Conservation (phyloP, 2,329 filamentous ascomycete species). For the Capronia epimyces region DNA sequence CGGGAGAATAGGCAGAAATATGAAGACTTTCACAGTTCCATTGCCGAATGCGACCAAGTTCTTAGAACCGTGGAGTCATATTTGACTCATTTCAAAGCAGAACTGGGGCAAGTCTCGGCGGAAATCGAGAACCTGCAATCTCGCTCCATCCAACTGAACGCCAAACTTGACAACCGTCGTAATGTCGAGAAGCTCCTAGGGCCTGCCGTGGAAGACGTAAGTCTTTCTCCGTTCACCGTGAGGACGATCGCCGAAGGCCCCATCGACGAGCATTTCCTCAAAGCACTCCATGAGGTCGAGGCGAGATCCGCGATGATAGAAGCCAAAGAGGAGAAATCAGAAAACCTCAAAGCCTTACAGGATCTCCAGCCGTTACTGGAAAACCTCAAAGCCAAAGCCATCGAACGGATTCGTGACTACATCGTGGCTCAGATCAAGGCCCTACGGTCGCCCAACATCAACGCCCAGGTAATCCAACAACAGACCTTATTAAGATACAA, state of each 20-base stretch:
- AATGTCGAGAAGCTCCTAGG: constrained; percentile 82
- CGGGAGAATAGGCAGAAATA: constrained; percentile 78
- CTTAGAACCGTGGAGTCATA: constrained; percentile 89
- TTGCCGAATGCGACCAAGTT: constrained; percentile 81
- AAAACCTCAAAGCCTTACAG: constrained; percentile 66
- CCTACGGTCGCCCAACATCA: constrained; percentile 88
- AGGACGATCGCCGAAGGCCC: constrained; percentile 79
- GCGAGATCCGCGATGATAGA: constrained; percentile 68
- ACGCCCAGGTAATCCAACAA: constrained; percentile 94
- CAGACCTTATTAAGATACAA: constrained; percentile 84
- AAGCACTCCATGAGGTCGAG: constrained; percentile 75
- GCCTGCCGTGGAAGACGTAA: constrained; percentile 86
- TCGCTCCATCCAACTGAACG: constrained; percentile 74
- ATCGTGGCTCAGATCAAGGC: constrained; percentile 92
- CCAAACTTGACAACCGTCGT: constrained; percentile 80
- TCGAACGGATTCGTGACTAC: constrained; percentile 90
- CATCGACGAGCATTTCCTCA: constrained; percentile 86
- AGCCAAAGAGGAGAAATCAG: constrained; percentile 56
- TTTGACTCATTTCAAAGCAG: constrained; percentile 84
- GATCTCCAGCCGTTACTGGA: constrained; percentile 81
- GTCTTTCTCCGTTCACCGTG: constrained; percentile 76
- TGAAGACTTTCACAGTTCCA: constrained; percentile 84
- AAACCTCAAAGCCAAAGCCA: constrained; percentile 71
- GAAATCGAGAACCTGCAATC: constrained; percentile 93
- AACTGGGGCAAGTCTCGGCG: constrained; percentile 83